Conservation (phyloP, 2,329 filamentous ascomycete species). For the Diaporthe amygdali region DNA sequence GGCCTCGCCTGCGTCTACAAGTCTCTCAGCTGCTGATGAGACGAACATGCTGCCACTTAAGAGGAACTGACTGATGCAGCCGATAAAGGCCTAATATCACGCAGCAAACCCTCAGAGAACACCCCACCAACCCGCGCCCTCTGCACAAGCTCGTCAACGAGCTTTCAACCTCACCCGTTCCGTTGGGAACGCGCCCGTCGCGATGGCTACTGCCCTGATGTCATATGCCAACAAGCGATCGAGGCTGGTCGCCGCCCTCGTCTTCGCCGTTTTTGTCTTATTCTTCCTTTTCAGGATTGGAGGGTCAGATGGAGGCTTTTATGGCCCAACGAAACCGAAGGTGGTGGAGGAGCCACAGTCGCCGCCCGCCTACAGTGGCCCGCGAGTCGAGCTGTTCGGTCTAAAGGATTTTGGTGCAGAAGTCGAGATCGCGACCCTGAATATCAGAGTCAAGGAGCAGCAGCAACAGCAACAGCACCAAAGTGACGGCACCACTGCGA, state of each 20-base stretch:
- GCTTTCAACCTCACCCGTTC: neutral
- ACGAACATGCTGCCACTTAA: slow-evolving; percentile 1
- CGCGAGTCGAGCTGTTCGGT: slow-evolving; percentile 22
- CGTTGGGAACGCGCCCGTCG: neutral
- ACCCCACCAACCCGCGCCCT: neutral
- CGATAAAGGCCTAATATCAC: neutral
- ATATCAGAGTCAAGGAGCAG: slow-evolving; percentile 21
- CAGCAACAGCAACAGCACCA: neutral
- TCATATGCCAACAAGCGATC: slow-evolving; percentile 21
- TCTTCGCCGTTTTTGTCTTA: slow-evolving; percentile 14
- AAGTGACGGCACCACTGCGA: neutral
- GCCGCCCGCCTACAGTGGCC: slow-evolving; percentile 11
- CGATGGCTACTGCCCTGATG: slow-evolving; percentile 22
- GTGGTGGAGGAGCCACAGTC: neutral
- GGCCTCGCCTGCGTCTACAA: neutral
- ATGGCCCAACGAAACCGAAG: neutral
- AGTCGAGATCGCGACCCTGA: slow-evolving; percentile 20
- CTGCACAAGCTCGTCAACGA: neutral
- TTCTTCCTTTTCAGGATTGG: slow-evolving; percentile 17
- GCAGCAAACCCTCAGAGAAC: neutral
- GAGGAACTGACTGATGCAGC: neutral
- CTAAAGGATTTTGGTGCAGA: slow-evolving; percentile 16
- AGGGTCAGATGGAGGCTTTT: neutral
- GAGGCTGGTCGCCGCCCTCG: slow-evolving; percentile 10
- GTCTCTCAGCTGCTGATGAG: neutral